A percentile compares a stretch with the other conserved stretches of the same genome.
These are phyloP conservation scores for Calocera cornea DNA, from an alignment of 768 basidiomycete genomes.

Conservation along the genomic window DNA sequence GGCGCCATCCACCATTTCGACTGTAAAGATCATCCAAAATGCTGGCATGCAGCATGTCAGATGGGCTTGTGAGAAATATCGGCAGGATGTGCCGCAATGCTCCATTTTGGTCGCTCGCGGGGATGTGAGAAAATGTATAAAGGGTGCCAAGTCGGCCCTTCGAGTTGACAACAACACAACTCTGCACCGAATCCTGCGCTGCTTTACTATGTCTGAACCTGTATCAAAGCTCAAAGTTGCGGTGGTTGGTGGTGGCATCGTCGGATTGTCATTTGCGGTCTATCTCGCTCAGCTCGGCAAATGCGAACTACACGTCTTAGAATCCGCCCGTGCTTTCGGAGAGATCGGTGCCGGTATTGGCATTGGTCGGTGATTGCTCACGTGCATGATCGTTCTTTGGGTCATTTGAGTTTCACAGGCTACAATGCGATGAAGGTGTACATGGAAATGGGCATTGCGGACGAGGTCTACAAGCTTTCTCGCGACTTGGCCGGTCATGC, in stretches of 20 bases:
- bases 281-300: conserved; percentile 19
- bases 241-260: conserved; percentile 21
- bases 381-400: not conserved
- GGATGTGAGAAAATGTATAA: too few relatives aligned
- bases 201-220: not conserved
- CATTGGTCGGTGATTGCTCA: conserved; percentile 9
- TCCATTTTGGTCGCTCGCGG: too few relatives aligned
- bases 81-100: too few relatives aligned
- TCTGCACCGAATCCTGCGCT: not conserved
- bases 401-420: not conserved
- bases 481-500: not conserved
- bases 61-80: too few relatives aligned
- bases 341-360: conserved; percentile 37
- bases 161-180: not conserved
- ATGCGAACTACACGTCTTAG: conserved; percentile 23
- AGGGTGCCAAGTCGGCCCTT: too few relatives aligned
- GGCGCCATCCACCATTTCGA: too few relatives aligned
- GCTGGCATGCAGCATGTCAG: too few relatives aligned
- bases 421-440: not conserved
- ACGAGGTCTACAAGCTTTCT: not conserved
- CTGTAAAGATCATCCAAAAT: too few relatives aligned
- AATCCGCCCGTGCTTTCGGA: conserved; percentile 31
- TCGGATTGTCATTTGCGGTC: conserved; percentile 22
- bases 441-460: not conserved
- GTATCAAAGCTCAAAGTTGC: not conserved